Evolutionary conservation across 1,284 basidiomycete genomes (phyloP), one percentile per base, ranked within the genome.

Genomic region (Fomitopsis betulina): DNA sequence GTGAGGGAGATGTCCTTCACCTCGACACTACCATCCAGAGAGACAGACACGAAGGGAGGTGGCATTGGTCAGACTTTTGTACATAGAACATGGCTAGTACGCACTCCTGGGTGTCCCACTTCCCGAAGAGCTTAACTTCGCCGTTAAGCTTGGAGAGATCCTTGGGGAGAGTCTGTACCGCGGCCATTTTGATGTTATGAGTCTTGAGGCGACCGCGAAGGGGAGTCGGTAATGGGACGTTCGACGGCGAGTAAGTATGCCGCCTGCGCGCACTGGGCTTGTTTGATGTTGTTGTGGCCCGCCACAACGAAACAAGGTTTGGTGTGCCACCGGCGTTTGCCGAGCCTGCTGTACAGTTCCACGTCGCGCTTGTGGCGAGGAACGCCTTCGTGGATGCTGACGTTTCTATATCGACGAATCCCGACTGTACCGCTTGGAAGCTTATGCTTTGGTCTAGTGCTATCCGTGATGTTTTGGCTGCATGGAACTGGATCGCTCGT

Each of bases 1-100:
- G 91, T 92, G 69, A 98, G 80, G 65, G 96, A 98, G 78, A 99
- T 99, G 76, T 99, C 97, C 85, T 98, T 98, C 74, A 98, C 94
- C 79, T 99, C 95, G 67, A 97, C 91, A 76, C 95, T 97, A 37
- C 17, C 19, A n/a, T 53, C 32, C 69, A 47, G 60, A 60, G 61
- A 65, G 67, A 63, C 67, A 70, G 63, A 67, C 70, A 61, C 62
- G 65, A 58, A 69, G 45, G n/a, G n/a, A 19, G 35, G 35, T 37
- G 35, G 21, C 39, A 27, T 21, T 47, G 25, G 45, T 47, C 25
- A 47, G 45, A 9, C 15, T 12, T 27, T 0, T 12, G 12, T 9
- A 13, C 25, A 10, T 33, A 47, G 53, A 33, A 52, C 43, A 56
- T 32, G 9, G 23, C 32, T 56, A 56, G 65, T 55, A 87, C 93